Evolutionary conservation across 345 rosid species (phyloP).

Genomic region (Populus ilicifolia): DNA sequence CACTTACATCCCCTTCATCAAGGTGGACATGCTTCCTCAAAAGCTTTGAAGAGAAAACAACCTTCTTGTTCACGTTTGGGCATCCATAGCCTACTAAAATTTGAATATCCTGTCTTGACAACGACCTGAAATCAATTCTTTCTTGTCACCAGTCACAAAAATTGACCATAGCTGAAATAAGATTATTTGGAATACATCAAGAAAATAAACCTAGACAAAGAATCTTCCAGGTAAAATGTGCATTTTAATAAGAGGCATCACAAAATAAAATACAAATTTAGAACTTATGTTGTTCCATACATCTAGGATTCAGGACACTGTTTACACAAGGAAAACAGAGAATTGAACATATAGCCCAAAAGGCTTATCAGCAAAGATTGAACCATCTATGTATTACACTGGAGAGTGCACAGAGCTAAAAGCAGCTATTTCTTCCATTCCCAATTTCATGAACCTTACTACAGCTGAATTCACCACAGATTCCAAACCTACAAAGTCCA

Average conservation of each 20-base stretch:
- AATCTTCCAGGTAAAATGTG: not conserved
- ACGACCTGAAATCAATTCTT: conserved; percentile 57
- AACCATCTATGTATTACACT: not conserved
- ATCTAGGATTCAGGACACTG: not conserved
- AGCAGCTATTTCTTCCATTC: not conserved
- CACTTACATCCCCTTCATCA: conserved; percentile 97
- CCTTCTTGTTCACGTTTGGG: conserved; percentile 78
- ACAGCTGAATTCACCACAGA: not conserved
- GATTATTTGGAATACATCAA: not conserved
- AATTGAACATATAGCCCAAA: not conserved
- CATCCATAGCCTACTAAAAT: conserved; percentile 89
- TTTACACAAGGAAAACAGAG: not conserved
- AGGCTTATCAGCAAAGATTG: not conserved
- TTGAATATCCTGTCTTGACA: conserved; percentile 82
- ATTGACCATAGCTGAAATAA: conserved; percentile 2
- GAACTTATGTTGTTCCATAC: not conserved
- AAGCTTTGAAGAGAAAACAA: conserved; percentile 78
- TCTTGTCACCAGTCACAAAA: conserved; percentile 27
- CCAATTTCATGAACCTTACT: not conserved
- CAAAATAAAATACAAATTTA: not conserved
- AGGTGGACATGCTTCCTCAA: conserved; percentile 88
- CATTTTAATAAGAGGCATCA: not conserved
- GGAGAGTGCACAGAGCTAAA: not conserved
- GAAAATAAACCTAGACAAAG: not conserved
- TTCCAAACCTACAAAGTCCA: not conserved